These are phyloP conservation scores for Corchorus olitorius DNA, from an alignment of 345 rosid genomes.

Conservation along the genomic window DNA sequence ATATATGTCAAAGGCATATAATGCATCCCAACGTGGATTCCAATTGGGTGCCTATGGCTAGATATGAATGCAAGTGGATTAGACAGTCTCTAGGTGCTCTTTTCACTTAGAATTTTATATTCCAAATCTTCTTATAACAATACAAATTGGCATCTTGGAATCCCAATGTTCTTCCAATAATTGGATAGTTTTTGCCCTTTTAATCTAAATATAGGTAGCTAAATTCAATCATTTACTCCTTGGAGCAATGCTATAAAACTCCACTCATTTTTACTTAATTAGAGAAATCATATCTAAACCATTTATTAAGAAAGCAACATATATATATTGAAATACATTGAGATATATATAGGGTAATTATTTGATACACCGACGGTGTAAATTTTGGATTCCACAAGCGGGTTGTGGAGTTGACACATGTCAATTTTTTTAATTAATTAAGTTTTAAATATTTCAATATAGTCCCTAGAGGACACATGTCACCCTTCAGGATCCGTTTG, in stretches of 20 bases:
- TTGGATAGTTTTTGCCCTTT: neutral
- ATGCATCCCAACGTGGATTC: conserved; percentile 45
- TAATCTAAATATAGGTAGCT: neutral
- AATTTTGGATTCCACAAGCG: no score
- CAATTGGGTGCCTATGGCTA: conserved; percentile 20
- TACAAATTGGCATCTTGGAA: conserved; percentile 16
- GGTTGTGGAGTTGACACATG: no score
- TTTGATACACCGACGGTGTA: no score
- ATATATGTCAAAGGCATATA: conserved; percentile 15
- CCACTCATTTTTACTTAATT: neutral
- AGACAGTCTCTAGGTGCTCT: conserved; percentile 10
- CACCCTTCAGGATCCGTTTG: no score
- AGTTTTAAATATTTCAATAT: no score
- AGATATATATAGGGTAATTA: no score
- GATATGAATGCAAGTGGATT: conserved; percentile 15
- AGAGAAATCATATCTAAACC: no score
- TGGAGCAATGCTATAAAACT: neutral
- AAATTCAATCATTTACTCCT: neutral
- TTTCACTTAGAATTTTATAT: conserved; percentile 13
- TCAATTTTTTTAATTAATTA: no score
- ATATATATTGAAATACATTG: neutral
- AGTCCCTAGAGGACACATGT: no score
- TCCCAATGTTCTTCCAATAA: conserved; percentile 26
- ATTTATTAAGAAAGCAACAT: neutral
- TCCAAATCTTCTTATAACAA: neutral